Conservation (phyloP, 2,329 filamentous ascomycete genomes). For the Orbilia quercus region DNA sequence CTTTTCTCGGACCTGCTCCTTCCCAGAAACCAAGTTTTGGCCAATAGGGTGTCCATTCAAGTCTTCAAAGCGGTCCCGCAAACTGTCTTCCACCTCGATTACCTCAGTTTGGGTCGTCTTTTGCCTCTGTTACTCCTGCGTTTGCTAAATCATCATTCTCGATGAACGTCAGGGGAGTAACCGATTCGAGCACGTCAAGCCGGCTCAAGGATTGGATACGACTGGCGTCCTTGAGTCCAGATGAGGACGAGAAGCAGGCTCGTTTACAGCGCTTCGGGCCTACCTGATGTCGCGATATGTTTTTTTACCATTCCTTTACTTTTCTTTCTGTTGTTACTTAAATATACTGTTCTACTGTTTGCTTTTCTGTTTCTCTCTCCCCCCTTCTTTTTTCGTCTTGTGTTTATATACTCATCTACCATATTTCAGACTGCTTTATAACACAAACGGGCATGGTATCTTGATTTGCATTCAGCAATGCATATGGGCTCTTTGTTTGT, state of each 20-base stretch:
- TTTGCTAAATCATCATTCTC: background rate
- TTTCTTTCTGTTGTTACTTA: background rate
- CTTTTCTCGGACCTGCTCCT: background rate
- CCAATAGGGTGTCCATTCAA: conserved; percentile 27
- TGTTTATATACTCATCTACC: conserved; percentile 6
- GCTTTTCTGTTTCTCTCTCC: too few species aligned
- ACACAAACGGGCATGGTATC: conserved; percentile 19
- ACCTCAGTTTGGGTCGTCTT: background rate
- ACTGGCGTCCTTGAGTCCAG: background rate
- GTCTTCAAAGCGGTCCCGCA: conserved; percentile 3
- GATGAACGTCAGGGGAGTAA: conserved; percentile 6
- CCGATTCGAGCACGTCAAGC: background rate
- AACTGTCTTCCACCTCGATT: background rate
- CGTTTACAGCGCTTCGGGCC: conserved; percentile 41
- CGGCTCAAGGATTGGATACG: conserved; percentile 14
- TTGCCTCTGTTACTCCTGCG: conserved; percentile 4
- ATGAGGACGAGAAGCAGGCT: conserved; percentile 19
- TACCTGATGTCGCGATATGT: conserved; percentile 1
- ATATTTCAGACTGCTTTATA: conserved; percentile 28
- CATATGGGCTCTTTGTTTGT: conserved; percentile 25
- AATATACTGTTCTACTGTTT: too few species aligned
- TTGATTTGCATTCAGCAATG: conserved; percentile 27
- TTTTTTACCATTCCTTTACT: background rate
- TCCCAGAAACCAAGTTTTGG: conserved; percentile 11
- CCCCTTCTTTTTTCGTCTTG: background rate